Conservation (phyloP, 2,329 filamentous ascomycete species). For the Leptosphaerulina australis region DNA sequence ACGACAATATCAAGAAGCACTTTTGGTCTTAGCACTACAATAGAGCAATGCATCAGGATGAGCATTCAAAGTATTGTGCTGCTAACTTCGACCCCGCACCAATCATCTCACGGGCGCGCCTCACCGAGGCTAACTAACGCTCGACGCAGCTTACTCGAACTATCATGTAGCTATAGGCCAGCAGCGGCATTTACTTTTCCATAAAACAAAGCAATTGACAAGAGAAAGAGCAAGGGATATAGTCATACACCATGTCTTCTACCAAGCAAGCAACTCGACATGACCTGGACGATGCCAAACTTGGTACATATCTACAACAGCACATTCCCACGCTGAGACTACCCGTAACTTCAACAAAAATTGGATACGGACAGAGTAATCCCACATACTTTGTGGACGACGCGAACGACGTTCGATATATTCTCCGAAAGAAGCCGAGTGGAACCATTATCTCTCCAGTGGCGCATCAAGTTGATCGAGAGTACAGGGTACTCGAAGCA, state of each 20-base stretch:
- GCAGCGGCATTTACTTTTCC: not conserved
- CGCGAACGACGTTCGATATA: constrained; percentile 68
- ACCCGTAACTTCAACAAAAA: constrained; percentile 61
- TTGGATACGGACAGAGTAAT: constrained; percentile 96
- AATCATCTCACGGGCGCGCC: constrained; percentile 7
- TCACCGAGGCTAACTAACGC: constrained; percentile 19
- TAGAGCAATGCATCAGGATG: not conserved
- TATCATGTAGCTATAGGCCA: not conserved
- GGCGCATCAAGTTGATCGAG: constrained; percentile 93
- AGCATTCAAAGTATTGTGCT: not conserved
- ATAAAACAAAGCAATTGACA: not conserved
- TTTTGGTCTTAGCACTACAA: not conserved
- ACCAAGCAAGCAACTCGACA: constrained; percentile 31
- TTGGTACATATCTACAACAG: constrained; percentile 38
- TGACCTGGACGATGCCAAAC: constrained; percentile 38
- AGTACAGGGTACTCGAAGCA: constrained; percentile 86
- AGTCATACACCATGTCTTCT: not conserved
- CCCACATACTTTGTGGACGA: constrained; percentile 90
- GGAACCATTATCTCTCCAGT: constrained; percentile 89
- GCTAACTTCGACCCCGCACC: constrained; percentile 14
- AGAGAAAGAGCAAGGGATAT: not conserved
- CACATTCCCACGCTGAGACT: constrained; percentile 34
- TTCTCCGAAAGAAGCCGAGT: constrained; percentile 94
- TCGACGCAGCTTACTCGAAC: constrained; percentile 20
- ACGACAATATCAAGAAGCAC: not conserved